Conservation (phyloP, 768 basidiomycete species). For the Serendipita sp. region DNA sequence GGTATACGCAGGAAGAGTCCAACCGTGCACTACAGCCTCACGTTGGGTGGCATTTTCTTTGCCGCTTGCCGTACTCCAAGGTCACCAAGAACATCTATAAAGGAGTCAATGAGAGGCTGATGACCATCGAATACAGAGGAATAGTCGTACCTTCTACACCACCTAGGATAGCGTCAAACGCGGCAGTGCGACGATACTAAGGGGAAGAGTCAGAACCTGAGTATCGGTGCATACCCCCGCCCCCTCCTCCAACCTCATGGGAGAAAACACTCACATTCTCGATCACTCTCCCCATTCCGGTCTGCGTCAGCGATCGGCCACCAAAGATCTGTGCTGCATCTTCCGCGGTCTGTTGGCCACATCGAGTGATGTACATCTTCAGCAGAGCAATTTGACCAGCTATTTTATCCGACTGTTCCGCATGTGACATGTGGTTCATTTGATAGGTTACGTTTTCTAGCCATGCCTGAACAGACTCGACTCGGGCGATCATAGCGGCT, state of each 20-base stretch:
- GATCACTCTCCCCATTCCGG: slow-evolving; percentile 74
- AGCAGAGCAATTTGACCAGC: slow-evolving; percentile 81
- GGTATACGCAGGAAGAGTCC: no score
- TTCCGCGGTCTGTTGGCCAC: slow-evolving; percentile 41
- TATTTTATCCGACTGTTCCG: slow-evolving; percentile 66
- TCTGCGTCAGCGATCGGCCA: slow-evolving; percentile 70
- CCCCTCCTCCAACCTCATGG: no score
- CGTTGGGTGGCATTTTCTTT: slow-evolving; percentile 47
- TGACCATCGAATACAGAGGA: no score
- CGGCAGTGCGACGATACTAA: slow-evolving; percentile 11
- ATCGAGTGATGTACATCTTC: slow-evolving; percentile 52
- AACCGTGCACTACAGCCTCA: slow-evolving; percentile 24
- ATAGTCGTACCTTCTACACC: slow-evolving; percentile 40
- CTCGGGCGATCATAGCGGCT: slow-evolving; percentile 75
- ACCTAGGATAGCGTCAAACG: slow-evolving; percentile 38
- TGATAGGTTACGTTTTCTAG: slow-evolving; percentile 80
- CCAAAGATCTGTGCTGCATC: slow-evolving; percentile 81
- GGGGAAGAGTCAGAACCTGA: no score
- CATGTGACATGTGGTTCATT: slow-evolving; percentile 83
- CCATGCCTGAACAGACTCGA: slow-evolving; percentile 80
- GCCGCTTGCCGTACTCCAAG: slow-evolving; percentile 60
- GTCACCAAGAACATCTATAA: slow-evolving; percentile 57
- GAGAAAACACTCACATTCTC: slow-evolving; percentile 61
- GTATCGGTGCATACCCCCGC: no score
- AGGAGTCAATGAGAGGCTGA: no score